Evolutionary conservation across 2,329 filamentous ascomycete species (phyloP).

Genomic region (Leptodontidium sp.): DNA sequence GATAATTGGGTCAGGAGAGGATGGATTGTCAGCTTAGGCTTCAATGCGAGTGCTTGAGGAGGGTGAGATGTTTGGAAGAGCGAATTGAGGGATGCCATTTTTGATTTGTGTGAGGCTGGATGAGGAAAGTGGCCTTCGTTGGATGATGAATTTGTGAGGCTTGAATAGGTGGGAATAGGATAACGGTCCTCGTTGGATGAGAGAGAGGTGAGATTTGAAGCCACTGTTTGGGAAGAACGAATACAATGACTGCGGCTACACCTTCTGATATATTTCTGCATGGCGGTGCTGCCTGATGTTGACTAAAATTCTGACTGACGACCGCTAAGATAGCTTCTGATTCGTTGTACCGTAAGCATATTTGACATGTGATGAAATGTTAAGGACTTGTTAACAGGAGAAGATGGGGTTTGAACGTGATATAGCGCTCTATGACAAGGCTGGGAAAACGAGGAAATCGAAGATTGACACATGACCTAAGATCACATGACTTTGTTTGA

Average conservation of each 20-base stretch:
- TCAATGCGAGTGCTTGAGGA: neutral
- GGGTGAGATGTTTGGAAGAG: slow-evolving; percentile 11
- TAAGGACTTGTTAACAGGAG: too few species aligned
- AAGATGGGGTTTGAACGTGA: too few species aligned
- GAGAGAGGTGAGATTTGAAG: neutral
- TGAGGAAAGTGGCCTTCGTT: neutral
- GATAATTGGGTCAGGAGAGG: neutral
- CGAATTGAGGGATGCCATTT: neutral
- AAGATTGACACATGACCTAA: too few species aligned
- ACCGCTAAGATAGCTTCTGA: neutral
- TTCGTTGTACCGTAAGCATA: neutral
- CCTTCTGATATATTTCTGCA: neutral
- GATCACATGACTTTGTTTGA: too few species aligned
- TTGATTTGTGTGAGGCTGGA: neutral
- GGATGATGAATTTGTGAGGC: neutral
- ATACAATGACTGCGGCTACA: neutral
- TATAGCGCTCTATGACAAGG: too few species aligned
- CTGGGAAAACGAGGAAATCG: too few species aligned
- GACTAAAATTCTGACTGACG: neutral
- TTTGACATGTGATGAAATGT: neutral
- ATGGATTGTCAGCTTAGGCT: neutral
- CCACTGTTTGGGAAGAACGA: neutral
- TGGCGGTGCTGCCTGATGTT: neutral
- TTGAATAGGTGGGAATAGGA: neutral
- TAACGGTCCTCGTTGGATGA: neutral